Evolutionary conservation across 441 rosid species (phyloP).

Genomic region (Pelargonium australe): DNA sequence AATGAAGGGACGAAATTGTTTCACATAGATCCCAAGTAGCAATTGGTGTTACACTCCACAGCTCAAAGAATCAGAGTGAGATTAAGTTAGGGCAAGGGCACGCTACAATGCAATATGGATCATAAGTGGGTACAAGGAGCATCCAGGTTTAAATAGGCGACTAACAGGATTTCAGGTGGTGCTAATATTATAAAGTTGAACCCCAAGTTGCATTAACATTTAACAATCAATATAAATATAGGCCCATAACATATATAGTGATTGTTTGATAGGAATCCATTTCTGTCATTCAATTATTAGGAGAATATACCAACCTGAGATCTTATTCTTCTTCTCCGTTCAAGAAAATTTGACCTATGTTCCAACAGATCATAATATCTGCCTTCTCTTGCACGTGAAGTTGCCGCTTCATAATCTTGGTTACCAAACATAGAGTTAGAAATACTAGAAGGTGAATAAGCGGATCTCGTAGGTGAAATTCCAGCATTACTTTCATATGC

Average conservation of each 20-base stretch:
- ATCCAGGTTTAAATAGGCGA: neutral
- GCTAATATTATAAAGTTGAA: neutral
- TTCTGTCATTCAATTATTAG: neutral
- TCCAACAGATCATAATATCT: constrained; percentile 84
- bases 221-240: neutral
- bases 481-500: constrained; percentile 32
- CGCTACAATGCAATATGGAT: neutral
- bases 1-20: neutral
- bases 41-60: neutral
- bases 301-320: constrained; percentile 67
- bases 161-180: neutral
- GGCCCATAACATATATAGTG: neutral
- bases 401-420: constrained; percentile 54
- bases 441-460: constrained; percentile 38
- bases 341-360: constrained; percentile 83
- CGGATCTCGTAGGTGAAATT: constrained; percentile 36
- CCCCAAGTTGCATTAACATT: neutral
- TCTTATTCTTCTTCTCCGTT: constrained; percentile 84
- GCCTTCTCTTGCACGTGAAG: constrained; percentile 62
- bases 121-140: no score
- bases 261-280: neutral
- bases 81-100: neutral
- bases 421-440: constrained; percentile 40
- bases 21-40: constrained; percentile 4
- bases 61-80: neutral